Base-by-base conservation (phyloP, 306 rosid species). In the Trichosanthes truncata region DNA sequence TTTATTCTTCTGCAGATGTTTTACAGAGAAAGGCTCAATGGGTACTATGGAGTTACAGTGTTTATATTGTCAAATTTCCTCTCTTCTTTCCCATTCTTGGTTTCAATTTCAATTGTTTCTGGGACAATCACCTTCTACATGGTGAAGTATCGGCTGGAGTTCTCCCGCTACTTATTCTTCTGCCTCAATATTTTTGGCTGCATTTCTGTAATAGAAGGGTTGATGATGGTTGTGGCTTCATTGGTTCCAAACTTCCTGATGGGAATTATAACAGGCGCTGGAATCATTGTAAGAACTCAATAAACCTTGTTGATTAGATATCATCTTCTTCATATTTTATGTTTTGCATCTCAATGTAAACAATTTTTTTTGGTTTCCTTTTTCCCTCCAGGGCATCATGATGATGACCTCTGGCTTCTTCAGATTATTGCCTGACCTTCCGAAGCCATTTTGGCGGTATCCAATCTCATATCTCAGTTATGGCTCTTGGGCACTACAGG, bases 161-260 rank as follows among this genome's bases (percentile, higher is more conserved):
- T 95, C 49, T 76, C 86, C 41, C 96, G 89, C 83, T 93, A 41
- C 41, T 76, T 82, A 72, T 95, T 78, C 86, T 95, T 91, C 88
- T 79, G 90, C 76, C 88, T 95, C 77, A 90, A 92, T 67, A 88
- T 95, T 76, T 91, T 82, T 68, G 53, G 85, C 78, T 85, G 89
- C 88, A 93, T 95, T 76, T 85, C 97, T 4, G 97, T 93, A 8
- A 88, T 95, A 57, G 99, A 95, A 85, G 91, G 99, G 84, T 95
- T 95, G 86, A 93, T 95, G 99, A 95, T 95, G 99, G 97, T 95
- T 81, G 92, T 95, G 18, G 99, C 99, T 61, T 89, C 99, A 59
- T 84, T 95, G 69, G 99, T 95, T 81, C 99, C 99, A 26, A 95
- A 95, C 85, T 95, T 93, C 82, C 97, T 95, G 26, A 95, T 95